phyloP scores from a whole-genome alignment of 2,329 filamentous ascomycete species.

The Penicillium sp. region DNA sequence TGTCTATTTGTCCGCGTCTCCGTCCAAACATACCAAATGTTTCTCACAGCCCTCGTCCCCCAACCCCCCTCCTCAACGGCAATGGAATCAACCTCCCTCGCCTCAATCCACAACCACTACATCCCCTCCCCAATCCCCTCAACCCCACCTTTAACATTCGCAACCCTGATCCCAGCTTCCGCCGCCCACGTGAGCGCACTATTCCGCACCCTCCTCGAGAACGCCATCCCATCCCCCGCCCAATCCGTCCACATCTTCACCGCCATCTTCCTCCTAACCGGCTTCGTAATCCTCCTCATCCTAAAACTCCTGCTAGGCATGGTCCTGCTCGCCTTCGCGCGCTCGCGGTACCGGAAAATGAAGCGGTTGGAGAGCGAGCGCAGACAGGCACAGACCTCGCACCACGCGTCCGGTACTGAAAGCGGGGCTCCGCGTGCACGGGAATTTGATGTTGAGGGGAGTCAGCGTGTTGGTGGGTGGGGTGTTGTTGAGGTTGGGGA shows the following conservation, averaged over 20 bases:
- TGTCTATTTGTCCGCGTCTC: conserved; percentile 93
- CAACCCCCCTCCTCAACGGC: conserved; percentile 57
- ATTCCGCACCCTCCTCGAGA: conserved; percentile 42
- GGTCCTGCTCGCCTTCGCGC: conserved; percentile 74
- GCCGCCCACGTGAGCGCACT: conserved; percentile 45
- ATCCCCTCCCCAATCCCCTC: conserved; percentile 64
- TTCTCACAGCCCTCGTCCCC: conserved; percentile 81
- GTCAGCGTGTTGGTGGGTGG: conserved; percentile 75
- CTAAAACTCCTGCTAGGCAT: conserved; percentile 86
- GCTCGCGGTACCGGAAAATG: conserved; percentile 78
- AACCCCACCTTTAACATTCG: conserved; percentile 60
- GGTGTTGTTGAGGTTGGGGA: conserved; percentile 86
- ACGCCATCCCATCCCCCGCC: conserved; percentile 44
- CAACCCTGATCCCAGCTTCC: conserved; percentile 57
- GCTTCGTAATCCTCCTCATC: conserved; percentile 81
- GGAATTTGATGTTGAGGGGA: conserved; percentile 64
- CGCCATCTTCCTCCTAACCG: conserved; percentile 78
- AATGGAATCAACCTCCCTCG: conserved; percentile 38
- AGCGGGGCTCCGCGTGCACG: conserved; percentile 32
- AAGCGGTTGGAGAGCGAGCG: conserved; percentile 59
- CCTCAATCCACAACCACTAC: conserved; percentile 48
- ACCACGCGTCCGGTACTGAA: conserved; percentile 3
- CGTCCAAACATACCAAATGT: conserved; percentile 97
- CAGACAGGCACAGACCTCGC: neutral
- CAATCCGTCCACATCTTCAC: conserved; percentile 55